Percentiles rank a stretch among this genome's conserved stretches.
These are phyloP conservation scores for Apiotrichum akiyoshidainum DNA, from an alignment of 1,284 basidiomycete genomes.

Conservation along the genomic window DNA sequence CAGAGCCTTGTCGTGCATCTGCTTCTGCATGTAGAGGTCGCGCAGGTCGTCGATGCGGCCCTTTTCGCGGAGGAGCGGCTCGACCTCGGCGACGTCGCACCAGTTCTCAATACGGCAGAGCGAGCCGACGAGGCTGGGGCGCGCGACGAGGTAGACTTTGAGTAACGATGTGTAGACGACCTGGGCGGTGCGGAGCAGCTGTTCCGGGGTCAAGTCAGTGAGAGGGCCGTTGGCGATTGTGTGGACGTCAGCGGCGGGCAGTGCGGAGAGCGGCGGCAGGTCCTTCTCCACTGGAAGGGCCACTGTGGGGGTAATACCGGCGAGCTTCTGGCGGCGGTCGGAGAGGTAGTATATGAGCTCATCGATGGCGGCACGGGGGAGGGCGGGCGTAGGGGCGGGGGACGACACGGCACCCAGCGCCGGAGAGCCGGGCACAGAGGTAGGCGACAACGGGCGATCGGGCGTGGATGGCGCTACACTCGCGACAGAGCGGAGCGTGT, in stretches of 20 bases:
- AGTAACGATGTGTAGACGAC: slow-evolving; percentile 94
- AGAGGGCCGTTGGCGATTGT: slow-evolving; percentile 69
- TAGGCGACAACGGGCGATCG: neutral
- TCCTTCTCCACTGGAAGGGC: slow-evolving; percentile 56
- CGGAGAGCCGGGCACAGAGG: neutral
- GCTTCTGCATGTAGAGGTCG: slow-evolving; percentile 88
- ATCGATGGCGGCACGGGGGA: slow-evolving; percentile 49
- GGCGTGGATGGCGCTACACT: neutral
- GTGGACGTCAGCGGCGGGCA: slow-evolving; percentile 63
- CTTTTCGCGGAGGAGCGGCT: slow-evolving; percentile 74
- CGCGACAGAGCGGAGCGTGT: slow-evolving; percentile 27
- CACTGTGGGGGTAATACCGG: slow-evolving; percentile 66
- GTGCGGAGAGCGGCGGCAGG: slow-evolving; percentile 40
- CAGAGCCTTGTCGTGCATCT: slow-evolving; percentile 89
- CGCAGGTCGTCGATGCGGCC: slow-evolving; percentile 88
- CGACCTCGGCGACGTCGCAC: slow-evolving; percentile 95
- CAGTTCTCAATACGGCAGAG: slow-evolving; percentile 90
- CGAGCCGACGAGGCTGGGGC: slow-evolving; percentile 78
- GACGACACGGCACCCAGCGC: neutral
- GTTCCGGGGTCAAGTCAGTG: slow-evolving; percentile 66
- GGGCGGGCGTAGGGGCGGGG: neutral
- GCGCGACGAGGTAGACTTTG: slow-evolving; percentile 82
- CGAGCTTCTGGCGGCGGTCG: slow-evolving; percentile 78
- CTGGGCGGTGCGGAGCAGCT: slow-evolving; percentile 81
- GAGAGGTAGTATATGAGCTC: slow-evolving; percentile 61